Conservation (phyloP, 306 rosid species). For the Prunus persica region Prunus_persica_NCBIv2 NC_034013.1:10732501-10733000, state of each 20-base stretch:
- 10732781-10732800: conserved; percentile 94
- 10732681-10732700: conserved; percentile 93
- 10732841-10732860: background rate
- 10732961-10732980: background rate
- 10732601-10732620: conserved; percentile 55
- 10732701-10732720: conserved; percentile 99
- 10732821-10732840: background rate
- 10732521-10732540: conserved; percentile 17
- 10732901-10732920: background rate
- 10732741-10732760: conserved; percentile 76
- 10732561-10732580: conserved; percentile 23
- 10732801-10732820: conserved; percentile 75
- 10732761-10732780: conserved; percentile 93
- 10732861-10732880: background rate
- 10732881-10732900: conserved; percentile 12
- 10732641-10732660: conserved; percentile 72
- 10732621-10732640: conserved; percentile 67
- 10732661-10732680: conserved; percentile 86
- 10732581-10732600: conserved; percentile 50
- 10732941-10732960: conserved; percentile 1
- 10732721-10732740: conserved; percentile 89
- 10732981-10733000: background rate
- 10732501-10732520: conserved; percentile 48
- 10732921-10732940: background rate
- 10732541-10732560: conserved; percentile 12